Base-by-base conservation (phyloP, 352 stramenopile species). In the Phytophthora hybrid region DNA sequence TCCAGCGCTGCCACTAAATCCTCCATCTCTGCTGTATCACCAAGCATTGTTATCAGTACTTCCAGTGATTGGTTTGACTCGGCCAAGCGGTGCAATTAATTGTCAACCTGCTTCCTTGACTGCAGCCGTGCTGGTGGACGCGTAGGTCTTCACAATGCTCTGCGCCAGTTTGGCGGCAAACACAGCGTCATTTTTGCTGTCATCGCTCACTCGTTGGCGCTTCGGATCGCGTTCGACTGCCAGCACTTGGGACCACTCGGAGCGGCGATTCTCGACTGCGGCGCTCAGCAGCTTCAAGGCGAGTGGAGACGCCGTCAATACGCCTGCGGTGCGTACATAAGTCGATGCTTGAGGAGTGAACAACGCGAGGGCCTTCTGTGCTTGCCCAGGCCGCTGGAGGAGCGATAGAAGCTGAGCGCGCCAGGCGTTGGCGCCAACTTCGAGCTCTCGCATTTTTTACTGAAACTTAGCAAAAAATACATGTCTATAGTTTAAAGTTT, bases 161-260 rank as follows among this genome's bases (percentile, higher is more conserved):
- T 94, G 88, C 29, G 81, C 80, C 34, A 90, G 59, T 46, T 93
- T 93, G 34, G 83, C 85, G 14, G 76, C 69, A 26, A 89, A 80
- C 13, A 90, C 62, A 18, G 78, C 77, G 55, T 76, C 79, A n/a
- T 69, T 76, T 14, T 80, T 82, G 16, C 66, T 59, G 21, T 47
- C 61, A 18, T 70, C 63, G 51, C 57, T 73, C 29, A 74, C 63
- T 53, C 73, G 68, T 59, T 78, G 69, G 37, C 64, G 65, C 47
- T 79, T 75, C 21, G 23, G 4, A 4, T 57, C 49, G n/a, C 59
- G 64, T 19, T 76, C 63, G 52, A 46, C 41, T 13, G 54, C 63
- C 39, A 75, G 32, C 11, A 32, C 53, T 21, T 62, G 59, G 23
- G 31, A 59, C 73, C 76, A 82, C 47, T 63, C 46, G 0, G 52